Percentiles rank a stretch among this genome's conserved stretches.
phyloP scores from a whole-genome alignment of 345 rosid species.

The Eucalyptus cloeziana region DNA sequence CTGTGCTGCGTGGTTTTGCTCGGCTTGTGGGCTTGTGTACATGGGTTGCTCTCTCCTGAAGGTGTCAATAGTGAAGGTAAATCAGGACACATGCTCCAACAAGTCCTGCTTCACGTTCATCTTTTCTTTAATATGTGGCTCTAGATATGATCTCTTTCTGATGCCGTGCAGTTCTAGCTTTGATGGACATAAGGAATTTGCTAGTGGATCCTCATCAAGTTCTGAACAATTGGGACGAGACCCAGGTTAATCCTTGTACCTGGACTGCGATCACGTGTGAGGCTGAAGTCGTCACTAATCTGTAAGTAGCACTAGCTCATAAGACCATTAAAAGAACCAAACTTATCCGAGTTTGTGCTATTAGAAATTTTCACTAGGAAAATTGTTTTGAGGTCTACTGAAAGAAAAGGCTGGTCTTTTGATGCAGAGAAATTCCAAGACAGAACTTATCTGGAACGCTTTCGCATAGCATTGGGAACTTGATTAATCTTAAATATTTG shows the following conservation, averaged over 20 bases:
- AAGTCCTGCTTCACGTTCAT: background rate
- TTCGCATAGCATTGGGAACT: slow-evolving; percentile 57
- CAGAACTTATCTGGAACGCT: slow-evolving; percentile 70
- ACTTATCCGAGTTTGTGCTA: background rate
- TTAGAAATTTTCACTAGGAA: background rate
- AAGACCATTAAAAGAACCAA: background rate
- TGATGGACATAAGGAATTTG: slow-evolving; percentile 37
- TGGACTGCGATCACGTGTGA: slow-evolving; percentile 70
- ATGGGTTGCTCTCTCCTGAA: slow-evolving; percentile 54
- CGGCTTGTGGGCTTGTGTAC: slow-evolving; percentile 26
- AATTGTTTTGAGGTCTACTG: background rate
- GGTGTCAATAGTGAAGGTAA: slow-evolving; percentile 86
- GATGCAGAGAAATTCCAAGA: slow-evolving; percentile 75
- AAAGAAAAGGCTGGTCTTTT: background rate
- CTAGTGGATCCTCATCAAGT: slow-evolving; percentile 60
- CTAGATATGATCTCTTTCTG: background rate
- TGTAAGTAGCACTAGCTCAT: slow-evolving; percentile 42
- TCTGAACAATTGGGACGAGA: slow-evolving; percentile 62
- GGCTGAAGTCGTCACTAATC: slow-evolving; percentile 44
- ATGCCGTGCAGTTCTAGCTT: slow-evolving; percentile 49
- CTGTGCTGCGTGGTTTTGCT: slow-evolving; percentile 12
- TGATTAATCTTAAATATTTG: slow-evolving; percentile 77
- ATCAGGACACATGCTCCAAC: background rate
- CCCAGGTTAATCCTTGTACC: slow-evolving; percentile 81
- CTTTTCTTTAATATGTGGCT: background rate